Conservation (phyloP, 768 basidiomycete species). For the Crepidotus variabilis region DNA sequence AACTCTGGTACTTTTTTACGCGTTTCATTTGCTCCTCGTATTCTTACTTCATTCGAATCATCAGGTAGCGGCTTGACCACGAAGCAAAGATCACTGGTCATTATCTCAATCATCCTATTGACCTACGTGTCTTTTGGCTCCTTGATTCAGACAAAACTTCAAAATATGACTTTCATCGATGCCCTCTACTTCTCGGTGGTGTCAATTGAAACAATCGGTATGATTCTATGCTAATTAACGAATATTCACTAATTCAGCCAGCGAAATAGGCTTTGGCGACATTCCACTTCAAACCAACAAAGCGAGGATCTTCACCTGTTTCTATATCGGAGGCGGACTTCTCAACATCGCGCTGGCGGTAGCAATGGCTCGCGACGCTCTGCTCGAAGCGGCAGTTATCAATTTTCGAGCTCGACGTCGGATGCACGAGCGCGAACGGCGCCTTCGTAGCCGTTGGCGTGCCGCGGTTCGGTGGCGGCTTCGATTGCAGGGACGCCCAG, state of each 20-base stretch:
- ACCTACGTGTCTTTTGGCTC: conserved; percentile 73
- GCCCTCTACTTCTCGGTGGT: conserved; percentile 77
- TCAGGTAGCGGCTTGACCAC: conserved; percentile 76
- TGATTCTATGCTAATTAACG: conserved; percentile 9
- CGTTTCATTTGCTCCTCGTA: background rate
- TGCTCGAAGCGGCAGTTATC: conserved; percentile 71
- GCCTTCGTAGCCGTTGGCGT: conserved; percentile 52
- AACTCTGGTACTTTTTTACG: conserved; percentile 45
- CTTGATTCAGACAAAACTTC: conserved; percentile 48
- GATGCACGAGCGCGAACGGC: conserved; percentile 41
- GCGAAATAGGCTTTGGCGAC: conserved; percentile 65
- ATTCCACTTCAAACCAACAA: conserved; percentile 50
- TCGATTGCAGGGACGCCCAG: conserved; percentile 38
- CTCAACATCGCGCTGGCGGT: conserved; percentile 63
- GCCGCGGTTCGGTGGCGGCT: conserved; percentile 64
- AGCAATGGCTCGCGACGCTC: conserved; percentile 60
- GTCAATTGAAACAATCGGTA: conserved; percentile 65
- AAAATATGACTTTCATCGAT: conserved; percentile 61
- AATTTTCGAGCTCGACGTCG: conserved; percentile 56
- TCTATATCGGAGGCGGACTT: conserved; percentile 59
- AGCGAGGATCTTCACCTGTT: conserved; percentile 54
- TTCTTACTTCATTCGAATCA: background rate
- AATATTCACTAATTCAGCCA: background rate
- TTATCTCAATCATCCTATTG: conserved; percentile 72
- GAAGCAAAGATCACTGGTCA: conserved; percentile 76